Conservation (phyloP, 2,329 filamentous ascomycete genomes). For the Neofusicoccum laricinum region DNA sequence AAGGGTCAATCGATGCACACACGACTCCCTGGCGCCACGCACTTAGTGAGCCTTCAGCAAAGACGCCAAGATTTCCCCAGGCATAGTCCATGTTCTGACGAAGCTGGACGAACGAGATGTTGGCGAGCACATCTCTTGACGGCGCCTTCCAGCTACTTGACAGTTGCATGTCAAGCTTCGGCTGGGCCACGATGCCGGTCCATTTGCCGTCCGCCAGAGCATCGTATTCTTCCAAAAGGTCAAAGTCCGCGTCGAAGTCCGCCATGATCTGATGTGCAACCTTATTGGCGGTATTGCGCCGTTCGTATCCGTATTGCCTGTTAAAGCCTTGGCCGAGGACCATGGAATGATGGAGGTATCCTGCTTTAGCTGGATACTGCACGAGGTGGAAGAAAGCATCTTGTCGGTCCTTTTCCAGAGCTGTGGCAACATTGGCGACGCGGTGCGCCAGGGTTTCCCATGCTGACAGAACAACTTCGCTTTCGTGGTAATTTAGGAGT, state of each 20-base stretch:
- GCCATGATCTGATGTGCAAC: conserved; percentile 18
- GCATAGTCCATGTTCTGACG: conserved; percentile 51
- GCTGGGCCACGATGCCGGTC: neutral
- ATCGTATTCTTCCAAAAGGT: conserved; percentile 21
- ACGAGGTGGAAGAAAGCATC: conserved; percentile 60
- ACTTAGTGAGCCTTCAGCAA: conserved; percentile 51
- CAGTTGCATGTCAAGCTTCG: conserved; percentile 56
- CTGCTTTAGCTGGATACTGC: conserved; percentile 54
- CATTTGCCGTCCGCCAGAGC: conserved; percentile 27
- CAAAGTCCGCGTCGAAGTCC: conserved; percentile 21
- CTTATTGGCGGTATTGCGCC: conserved; percentile 21
- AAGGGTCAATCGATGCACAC: conserved; percentile 5
- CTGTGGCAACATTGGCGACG: conserved; percentile 14
- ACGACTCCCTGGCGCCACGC: conserved; percentile 19
- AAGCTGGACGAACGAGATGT: conserved; percentile 55
- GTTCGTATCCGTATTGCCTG: conserved; percentile 47
- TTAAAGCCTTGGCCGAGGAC: conserved; percentile 45
- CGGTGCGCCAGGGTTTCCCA: conserved; percentile 17
- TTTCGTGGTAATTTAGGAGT: conserved; percentile 19
- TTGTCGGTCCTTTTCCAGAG: conserved; percentile 45
- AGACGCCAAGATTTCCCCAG: conserved; percentile 56
- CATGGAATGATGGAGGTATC: conserved; percentile 46
- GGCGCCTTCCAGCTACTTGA: conserved; percentile 67
- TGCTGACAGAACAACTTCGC: conserved; percentile 15
- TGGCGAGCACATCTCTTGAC: conserved; percentile 62